Evolutionary conservation across 1,139 yeast genomes (phyloP), one percentile per base, ranked within the genome.

Genomic region (Geotrichum cucujoidarum): DNA sequence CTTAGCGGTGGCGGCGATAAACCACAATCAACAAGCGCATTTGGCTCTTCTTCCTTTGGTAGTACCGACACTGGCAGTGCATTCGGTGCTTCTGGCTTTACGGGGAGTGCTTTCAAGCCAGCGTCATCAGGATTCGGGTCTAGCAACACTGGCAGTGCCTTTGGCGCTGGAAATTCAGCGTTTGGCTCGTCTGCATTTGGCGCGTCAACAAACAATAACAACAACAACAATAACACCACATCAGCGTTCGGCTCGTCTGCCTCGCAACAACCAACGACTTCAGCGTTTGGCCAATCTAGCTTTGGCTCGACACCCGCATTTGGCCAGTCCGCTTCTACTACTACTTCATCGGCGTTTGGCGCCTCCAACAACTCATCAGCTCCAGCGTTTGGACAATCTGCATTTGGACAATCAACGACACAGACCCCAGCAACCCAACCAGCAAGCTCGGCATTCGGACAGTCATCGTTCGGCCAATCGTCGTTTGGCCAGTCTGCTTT

Each of bases 111-210:
- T 3, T n/a, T n/a, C n/a, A n/a, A n/a, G n/a, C n/a, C n/a, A n/a
- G n/a, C n/a, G n/a, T n/a, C n/a, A n/a, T n/a, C n/a, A n/a, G n/a
- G n/a, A n/a, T 53, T 49, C 33, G 51, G 51, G 41, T 5, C 33
- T n/a, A 30, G 17, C 33, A 30, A 30, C 8, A 5, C 33, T 49
- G 49, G 48, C 7, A 7, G 34, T 4, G 48, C 47, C 4, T 24
- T 24, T 24, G 27, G 27, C 10, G 25, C 56, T n/a, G 48, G 48
- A 4, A 52, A 50, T 20, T 40, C 58, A 1, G 57, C 60, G 0
- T 59, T 59, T 50, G 64, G 63, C 6, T 14, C 25, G 11, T 57
- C 61, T 29, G 49, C 60, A 5, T 48, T 44, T 40, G 48, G 48
- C 27, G 6, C 27, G 27, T 24, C 27, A 10, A 14, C 20, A 14